A percentile compares a stretch with the other conserved stretches of the same genome.
Evolutionary conservation across 371 early-diverging fungal genomes (phyloP).

Genomic region (Syncephalis plumigaleata): DNA sequence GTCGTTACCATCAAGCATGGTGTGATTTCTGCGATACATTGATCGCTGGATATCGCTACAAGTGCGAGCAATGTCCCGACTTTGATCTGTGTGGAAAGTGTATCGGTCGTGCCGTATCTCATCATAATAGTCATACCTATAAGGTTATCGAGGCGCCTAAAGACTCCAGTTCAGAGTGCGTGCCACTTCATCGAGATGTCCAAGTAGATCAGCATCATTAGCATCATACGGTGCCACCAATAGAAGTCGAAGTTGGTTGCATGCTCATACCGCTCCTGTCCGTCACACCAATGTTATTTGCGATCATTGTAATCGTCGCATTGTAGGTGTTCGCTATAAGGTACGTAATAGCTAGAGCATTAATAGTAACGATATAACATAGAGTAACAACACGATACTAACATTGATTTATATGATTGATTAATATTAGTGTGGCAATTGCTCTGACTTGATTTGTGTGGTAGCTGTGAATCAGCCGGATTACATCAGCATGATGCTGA

Average conservation of each 20-base stretch:
- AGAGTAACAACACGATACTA: not conserved
- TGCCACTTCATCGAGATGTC: no score
- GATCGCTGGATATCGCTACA: conserved; percentile 24
- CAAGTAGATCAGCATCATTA: not conserved
- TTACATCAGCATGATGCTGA: conserved; percentile 15
- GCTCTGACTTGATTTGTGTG: conserved; percentile 29
- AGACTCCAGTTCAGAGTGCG: no score
- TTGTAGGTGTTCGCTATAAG: conserved; percentile 31
- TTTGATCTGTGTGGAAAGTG: conserved; percentile 30
- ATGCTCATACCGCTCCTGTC: conserved; percentile 16
- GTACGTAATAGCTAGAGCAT: conserved; percentile 10
- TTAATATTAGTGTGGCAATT: conserved; percentile 28
- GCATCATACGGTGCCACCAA: not conserved
- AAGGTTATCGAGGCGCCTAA: not conserved
- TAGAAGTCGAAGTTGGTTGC: conserved; percentile 2
- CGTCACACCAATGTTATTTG: conserved; percentile 15
- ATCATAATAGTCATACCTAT: not conserved
- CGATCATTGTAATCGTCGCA: conserved; percentile 16
- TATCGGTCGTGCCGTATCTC: conserved; percentile 6
- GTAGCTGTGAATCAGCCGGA: conserved; percentile 23
- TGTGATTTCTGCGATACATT: conserved; percentile 26
- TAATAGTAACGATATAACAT: not conserved
- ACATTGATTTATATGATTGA: not conserved
- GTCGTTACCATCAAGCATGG: conserved; percentile 9
- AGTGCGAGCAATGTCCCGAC: conserved; percentile 23